Percentiles rank a stretch among this genome's conserved stretches.
Evolutionary conservation across 306 rosid genomes (phyloP).

Genomic region (Malus orientalis): DNA sequence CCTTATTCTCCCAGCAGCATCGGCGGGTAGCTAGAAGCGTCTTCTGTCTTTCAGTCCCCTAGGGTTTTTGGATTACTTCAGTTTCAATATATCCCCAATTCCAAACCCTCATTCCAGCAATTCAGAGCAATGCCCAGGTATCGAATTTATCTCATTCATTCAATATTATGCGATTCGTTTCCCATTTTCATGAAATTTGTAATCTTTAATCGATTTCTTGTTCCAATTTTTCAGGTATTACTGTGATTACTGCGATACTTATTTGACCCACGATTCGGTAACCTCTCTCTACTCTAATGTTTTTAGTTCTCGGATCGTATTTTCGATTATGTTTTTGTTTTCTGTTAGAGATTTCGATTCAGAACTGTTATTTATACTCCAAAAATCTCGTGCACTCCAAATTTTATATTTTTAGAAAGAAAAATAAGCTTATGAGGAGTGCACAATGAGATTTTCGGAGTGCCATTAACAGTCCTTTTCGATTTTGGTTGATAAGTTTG

Average conservation of each 20-base stretch:
- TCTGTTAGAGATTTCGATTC: neutral
- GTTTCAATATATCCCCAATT: neutral
- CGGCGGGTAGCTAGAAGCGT: neutral
- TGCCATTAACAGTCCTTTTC: neutral
- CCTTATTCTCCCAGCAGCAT: no score
- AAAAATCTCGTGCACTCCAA: no score
- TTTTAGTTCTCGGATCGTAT: neutral
- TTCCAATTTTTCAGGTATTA: constrained; percentile 43
- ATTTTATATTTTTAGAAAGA: no score
- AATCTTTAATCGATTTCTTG: neutral
- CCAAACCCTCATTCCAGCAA: neutral
- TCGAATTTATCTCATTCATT: neutral
- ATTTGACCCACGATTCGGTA: constrained; percentile 85
- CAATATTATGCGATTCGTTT: neutral
- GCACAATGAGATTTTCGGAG: no score
- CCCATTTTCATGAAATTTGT: neutral
- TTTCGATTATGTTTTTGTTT: neutral
- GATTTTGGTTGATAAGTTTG: neutral
- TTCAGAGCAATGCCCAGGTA: constrained; percentile 20
- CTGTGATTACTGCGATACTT: constrained; percentile 87
- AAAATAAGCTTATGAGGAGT: no score
- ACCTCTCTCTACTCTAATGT: neutral
- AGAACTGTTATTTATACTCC: no score
- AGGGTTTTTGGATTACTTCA: constrained; percentile 2
- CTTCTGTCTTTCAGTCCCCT: neutral